Percentiles rank a stretch among this genome's conserved stretches.
Conservation (phyloP, 2,329 filamentous ascomycete genomes). For the Graphilbum ipis-grandicollis region DNA sequence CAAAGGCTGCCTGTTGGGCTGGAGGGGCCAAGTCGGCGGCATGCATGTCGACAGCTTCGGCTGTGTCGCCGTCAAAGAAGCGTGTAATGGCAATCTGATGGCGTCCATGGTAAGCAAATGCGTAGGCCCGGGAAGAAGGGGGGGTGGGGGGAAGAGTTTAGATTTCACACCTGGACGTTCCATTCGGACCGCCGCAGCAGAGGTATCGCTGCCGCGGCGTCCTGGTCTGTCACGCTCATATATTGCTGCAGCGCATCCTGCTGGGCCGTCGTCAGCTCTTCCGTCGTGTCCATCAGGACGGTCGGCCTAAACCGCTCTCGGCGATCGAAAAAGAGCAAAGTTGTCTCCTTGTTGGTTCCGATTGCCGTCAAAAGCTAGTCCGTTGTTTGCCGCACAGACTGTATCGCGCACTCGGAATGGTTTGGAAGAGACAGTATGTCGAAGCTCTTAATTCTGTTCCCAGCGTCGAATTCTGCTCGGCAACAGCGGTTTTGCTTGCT, state of each 20-base stretch:
- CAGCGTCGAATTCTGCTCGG: too few relatives aligned
- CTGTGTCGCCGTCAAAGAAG: constrained; percentile 91
- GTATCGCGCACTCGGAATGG: too few relatives aligned
- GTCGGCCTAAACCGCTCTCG: too few relatives aligned
- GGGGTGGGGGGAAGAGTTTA: too few relatives aligned
- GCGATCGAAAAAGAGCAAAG: too few relatives aligned
- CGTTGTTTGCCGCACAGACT: too few relatives aligned
- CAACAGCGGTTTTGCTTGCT: too few relatives aligned
- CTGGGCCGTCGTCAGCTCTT: constrained; percentile 61
- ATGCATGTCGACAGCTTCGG: constrained; percentile 60
- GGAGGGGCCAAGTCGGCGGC: constrained; percentile 28
- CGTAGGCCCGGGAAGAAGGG: too few relatives aligned
- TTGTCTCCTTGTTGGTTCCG: too few relatives aligned
- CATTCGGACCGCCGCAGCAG: constrained; percentile 77
- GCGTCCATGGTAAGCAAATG: neutral
- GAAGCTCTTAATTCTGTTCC: too few relatives aligned
- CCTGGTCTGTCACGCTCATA: constrained; percentile 73
- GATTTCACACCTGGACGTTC: constrained; percentile 74
- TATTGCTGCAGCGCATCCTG: constrained; percentile 78
- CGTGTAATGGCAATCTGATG: constrained; percentile 80
- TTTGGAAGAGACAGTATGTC: too few relatives aligned
- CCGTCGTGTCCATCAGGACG: constrained; percentile 12
- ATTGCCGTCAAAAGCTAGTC: too few relatives aligned
- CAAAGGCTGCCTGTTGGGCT: constrained; percentile 10
- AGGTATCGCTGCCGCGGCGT: constrained; percentile 56